These are phyloP conservation scores for Bruguiera hainesii DNA, from an alignment of 441 rosid genomes.

Conservation along the genomic window DNA sequence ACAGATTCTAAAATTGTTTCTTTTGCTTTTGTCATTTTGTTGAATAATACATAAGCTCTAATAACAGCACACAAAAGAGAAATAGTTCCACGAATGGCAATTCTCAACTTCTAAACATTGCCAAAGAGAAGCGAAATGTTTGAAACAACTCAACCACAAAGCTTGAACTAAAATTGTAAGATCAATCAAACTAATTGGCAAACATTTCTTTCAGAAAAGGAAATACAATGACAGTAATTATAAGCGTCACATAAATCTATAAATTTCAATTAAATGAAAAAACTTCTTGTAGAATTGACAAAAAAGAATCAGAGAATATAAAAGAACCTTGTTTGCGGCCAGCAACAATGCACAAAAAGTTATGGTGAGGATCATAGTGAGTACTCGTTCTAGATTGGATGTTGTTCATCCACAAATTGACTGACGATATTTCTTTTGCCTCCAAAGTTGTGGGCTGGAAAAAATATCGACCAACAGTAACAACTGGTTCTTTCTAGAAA, in stretches of 20 bases:
- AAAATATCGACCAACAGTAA: conserved; percentile 21
- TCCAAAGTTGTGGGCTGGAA: conserved; percentile 60
- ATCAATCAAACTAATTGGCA: not conserved
- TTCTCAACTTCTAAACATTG: not conserved
- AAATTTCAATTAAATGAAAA: conserved; percentile 5
- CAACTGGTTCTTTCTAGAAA: not conserved
- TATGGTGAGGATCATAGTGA: conserved; percentile 92
- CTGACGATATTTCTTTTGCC: conserved; percentile 53
- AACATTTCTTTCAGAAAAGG: not conserved
- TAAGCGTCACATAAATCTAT: not conserved
- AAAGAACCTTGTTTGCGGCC: conserved; percentile 75
- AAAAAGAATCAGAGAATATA: not conserved
- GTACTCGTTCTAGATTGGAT: conserved; percentile 75
- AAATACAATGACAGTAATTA: not conserved
- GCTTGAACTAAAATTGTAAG: not conserved
- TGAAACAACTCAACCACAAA: not conserved
- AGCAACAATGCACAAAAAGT: conserved; percentile 65
- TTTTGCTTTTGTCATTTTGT: not conserved
- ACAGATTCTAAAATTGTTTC: not conserved
- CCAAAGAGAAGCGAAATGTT: not conserved
- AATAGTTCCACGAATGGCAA: not conserved
- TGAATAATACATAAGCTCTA: not conserved
- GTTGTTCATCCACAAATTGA: conserved; percentile 90
- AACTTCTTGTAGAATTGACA: not conserved
- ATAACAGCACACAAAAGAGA: not conserved